Percentiles rank a stretch among this genome's conserved stretches.
Conservation (phyloP, 805 yeast genomes). For the Yarrowia yakushimensis region DNA sequence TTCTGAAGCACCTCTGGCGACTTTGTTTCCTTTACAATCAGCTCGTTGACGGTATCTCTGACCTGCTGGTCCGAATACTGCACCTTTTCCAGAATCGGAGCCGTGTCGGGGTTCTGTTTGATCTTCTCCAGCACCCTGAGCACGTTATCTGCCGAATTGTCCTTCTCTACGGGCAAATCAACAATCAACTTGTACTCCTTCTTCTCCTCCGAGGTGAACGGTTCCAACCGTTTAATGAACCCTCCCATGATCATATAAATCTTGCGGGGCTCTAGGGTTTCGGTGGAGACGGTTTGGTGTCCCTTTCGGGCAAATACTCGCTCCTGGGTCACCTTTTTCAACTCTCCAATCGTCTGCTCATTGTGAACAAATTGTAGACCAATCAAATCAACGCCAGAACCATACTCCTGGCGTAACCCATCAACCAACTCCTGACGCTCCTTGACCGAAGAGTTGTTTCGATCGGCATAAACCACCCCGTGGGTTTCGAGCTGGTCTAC, state of each 20-base stretch:
- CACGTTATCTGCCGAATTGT: slow-evolving; percentile 10
- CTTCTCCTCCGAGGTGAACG: not conserved
- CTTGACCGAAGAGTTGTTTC: slow-evolving; percentile 71
- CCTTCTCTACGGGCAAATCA: not conserved
- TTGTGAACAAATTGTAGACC: slow-evolving; percentile 4
- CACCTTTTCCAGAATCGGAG: not conserved
- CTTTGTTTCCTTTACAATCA: not conserved
- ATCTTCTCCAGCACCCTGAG: not conserved
- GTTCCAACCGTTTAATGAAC: slow-evolving; percentile 12
- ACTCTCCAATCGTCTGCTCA: slow-evolving; percentile 7
- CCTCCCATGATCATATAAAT: slow-evolving; percentile 23
- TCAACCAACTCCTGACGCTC: slow-evolving; percentile 60
- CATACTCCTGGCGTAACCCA: not conserved
- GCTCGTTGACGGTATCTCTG: not conserved
- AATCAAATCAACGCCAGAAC: not conserved
- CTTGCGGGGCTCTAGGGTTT: not conserved
- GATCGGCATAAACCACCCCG: slow-evolving; percentile 58
- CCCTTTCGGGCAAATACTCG: slow-evolving; percentile 2
- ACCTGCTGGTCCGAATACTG: not conserved
- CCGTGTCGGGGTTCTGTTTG: not conserved
- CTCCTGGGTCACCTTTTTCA: slow-evolving; percentile 3
- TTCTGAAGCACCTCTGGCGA: not conserved
- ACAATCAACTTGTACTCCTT: not conserved
- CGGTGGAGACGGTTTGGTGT: slow-evolving; percentile 7
- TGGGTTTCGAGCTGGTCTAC: not conserved